These are phyloP conservation scores for Syncephalis fuscata DNA, from an alignment of 371 early-diverging fungal species.

Conservation along the genomic window DNA sequence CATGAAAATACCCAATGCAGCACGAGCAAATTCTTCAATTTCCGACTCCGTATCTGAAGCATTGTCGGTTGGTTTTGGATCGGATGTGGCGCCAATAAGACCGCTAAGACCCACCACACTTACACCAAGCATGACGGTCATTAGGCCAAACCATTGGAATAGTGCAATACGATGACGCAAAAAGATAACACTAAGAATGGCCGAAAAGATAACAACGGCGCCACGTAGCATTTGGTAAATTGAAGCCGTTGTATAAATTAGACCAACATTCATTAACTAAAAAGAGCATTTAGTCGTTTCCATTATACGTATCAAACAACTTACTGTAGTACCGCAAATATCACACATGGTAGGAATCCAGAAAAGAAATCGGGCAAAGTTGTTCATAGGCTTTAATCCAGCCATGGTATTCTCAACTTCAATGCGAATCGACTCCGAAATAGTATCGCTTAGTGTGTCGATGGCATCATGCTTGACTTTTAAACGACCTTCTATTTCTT, in stretches of 20 bases:
- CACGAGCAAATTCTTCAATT: constrained; percentile 10
- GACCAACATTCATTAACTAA: constrained; percentile 83
- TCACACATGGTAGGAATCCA: constrained; percentile 88
- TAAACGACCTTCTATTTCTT: constrained; percentile 11
- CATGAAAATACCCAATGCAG: constrained; percentile 53
- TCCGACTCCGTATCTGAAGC: constrained; percentile 5
- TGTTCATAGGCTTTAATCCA: constrained; percentile 8
- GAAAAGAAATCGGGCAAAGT: constrained; percentile 27
- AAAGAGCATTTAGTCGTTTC: background rate
- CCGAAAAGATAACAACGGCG: constrained; percentile 86
- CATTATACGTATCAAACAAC: background rate
- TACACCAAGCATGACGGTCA: constrained; percentile 66
- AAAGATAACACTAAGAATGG: constrained; percentile 69
- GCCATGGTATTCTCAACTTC: constrained; percentile 27
- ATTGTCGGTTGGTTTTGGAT: constrained; percentile 4
- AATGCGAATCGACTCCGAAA: background rate
- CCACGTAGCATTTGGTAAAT: constrained; percentile 97
- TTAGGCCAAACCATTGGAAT: constrained; percentile 69
- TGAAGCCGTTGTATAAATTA: constrained; percentile 79
- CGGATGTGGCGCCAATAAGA: constrained; percentile 17
- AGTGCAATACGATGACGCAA: constrained; percentile 51
- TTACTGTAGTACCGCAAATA: constrained; percentile 77
- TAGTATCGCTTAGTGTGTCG: background rate
- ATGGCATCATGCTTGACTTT: background rate
- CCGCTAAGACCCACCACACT: constrained; percentile 71